Conservation (phyloP, 805 yeast genomes). For the Lipomyces yamanashiensis region DNA sequence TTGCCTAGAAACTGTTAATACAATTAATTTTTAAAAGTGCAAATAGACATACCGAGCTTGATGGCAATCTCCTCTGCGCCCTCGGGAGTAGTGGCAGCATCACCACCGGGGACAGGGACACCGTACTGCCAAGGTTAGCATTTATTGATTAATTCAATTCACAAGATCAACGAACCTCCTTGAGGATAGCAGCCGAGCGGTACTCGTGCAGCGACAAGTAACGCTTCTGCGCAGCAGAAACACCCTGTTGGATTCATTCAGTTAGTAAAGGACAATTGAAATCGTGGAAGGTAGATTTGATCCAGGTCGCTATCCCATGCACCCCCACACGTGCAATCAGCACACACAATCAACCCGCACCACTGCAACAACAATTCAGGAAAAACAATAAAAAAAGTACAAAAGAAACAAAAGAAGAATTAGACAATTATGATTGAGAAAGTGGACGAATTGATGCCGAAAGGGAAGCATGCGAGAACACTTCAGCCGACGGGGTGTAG, state of each 20-base stretch:
- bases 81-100: slow-evolving; percentile 85
- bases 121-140: slow-evolving; percentile 58
- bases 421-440: neutral
- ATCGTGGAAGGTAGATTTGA: neutral
- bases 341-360: no score
- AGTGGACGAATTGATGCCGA: neutral
- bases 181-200: slow-evolving; percentile 88
- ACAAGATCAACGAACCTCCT: slow-evolving; percentile 43
- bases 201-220: slow-evolving; percentile 89
- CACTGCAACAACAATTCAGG: no score
- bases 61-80: slow-evolving; percentile 86
- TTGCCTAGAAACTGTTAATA: slow-evolving; percentile 43
- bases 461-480: neutral
- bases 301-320: neutral
- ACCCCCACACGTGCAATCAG: neutral
- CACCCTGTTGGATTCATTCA: neutral
- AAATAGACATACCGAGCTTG: slow-evolving; percentile 50
- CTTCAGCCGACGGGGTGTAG: neutral
- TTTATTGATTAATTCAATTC: neutral
- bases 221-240: slow-evolving; percentile 53
- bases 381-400: no score
- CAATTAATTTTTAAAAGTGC: neutral
- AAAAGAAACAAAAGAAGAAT: neutral
- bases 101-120: slow-evolving; percentile 89
- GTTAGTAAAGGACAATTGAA: no score